A percentile compares a stretch with the other conserved stretches of the same genome.
Conservation (phyloP, 768 basidiomycete genomes). For the Neoboletus subvelutipes region DNA sequence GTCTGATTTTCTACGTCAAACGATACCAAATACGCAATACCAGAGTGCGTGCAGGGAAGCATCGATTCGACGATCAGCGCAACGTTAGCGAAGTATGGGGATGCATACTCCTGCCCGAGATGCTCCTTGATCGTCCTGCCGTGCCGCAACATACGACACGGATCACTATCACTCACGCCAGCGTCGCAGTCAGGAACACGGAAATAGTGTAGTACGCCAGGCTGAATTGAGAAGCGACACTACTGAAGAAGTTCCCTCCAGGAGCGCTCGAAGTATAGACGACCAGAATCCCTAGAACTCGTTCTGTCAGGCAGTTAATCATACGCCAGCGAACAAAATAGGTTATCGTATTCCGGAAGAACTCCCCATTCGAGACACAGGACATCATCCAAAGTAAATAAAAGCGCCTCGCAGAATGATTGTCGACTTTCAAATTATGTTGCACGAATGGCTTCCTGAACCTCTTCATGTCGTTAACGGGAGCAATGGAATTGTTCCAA, state of each 20-base stretch:
- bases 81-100: not conserved
- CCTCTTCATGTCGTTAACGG: no score
- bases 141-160: not conserved
- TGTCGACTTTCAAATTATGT: no score
- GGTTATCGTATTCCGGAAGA: no score
- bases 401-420: no score
- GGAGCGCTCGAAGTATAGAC: not conserved
- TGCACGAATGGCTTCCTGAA: no score
- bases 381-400: no score
- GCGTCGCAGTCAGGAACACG: not conserved
- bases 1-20: not conserved
- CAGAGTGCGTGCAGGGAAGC: not conserved
- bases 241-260: not conserved
- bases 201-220: not conserved
- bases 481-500: no score
- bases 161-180: no score
- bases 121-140: not conserved
- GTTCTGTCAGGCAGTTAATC: not conserved
- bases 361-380: no score
- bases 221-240: not conserved
- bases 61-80: not conserved
- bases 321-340: not conserved
- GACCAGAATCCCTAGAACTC: not conserved
- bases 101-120: not conserved
- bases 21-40: not conserved